Base-by-base conservation (phyloP, 164 flowering plant species). In the Malania oleifera region DNA sequence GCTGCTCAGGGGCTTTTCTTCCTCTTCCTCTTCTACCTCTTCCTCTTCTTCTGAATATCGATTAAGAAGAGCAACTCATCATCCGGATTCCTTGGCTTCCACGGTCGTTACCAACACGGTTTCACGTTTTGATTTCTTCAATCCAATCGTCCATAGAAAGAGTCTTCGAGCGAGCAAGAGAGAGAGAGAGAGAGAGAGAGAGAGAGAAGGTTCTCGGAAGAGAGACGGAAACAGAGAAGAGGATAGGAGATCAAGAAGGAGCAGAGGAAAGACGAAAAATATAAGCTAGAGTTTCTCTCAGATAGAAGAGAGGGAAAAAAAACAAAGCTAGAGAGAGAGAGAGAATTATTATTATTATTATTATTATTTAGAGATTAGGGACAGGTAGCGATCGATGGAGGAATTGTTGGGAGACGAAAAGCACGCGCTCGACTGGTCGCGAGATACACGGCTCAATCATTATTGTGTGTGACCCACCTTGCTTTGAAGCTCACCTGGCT, bases 101-200 rank as follows among this genome's bases (percentile, higher is more conserved):
- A 14, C 3, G 43, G 43, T 39, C 15, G 43, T 8, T 2, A 39
- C 2, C 11, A 14, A 8, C 15, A 14, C 11, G 43, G 14, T 31
- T 31, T 31, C 6, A 9, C 35, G 35, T 31, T 39, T 39, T 39
- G 43, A 39, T 39, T 39, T 14, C 11, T 39, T 39, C 43, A 39
- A 39, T 39, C 43, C 15, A 14, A 14, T 17, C 46, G 3, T 2
- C 20, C 46, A 43, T n/a, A 3, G 20, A 17, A 43, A 43, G 6
- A 43, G 46, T 43, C 46, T 43, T n/a, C 20, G 19, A 38, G 41
- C 8, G 41, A 38, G 41, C 8, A 11, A 5, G 41, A 12, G 14
- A 38, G 13, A 38, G 41, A 43, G 19, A 43, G 19, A 43, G 46
- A 43, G 46, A 43, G 46, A 43, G 46, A 43, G 46, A 43, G 20